Evolutionary conservation across 176 grass and related monocot genomes (phyloP).

Genomic region (Calamus simplicifolius): DNA sequence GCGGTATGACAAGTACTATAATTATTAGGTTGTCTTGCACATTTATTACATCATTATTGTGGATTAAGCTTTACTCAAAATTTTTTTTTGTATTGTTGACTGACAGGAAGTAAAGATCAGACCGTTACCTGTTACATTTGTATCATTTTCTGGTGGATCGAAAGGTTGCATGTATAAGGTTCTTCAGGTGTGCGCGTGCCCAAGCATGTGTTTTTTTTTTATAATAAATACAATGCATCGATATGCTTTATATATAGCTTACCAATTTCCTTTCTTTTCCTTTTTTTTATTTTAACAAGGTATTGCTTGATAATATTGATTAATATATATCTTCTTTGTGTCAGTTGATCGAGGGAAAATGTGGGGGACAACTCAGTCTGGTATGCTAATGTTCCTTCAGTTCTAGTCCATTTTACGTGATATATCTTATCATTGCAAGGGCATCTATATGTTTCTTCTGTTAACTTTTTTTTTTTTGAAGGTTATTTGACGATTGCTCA

Average conservation of each 20-base stretch:
- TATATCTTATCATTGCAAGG: neutral
- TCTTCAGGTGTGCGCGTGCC: constrained; percentile 44
- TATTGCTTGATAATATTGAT: neutral
- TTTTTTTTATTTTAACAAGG: constrained; percentile 13
- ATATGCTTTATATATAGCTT: neutral
- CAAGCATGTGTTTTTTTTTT: neutral
- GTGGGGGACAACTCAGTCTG: constrained; percentile 45
- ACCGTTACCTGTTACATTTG: constrained; percentile 60
- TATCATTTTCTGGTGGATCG: constrained; percentile 76
- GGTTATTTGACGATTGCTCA: too few species aligned
- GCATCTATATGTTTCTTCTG: too few species aligned
- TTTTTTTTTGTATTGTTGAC: neutral
- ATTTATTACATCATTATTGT: neutral
- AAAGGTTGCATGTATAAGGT: constrained; percentile 97
- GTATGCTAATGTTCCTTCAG: constrained; percentile 29
- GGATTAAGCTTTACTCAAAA: neutral
- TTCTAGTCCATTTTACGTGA: neutral
- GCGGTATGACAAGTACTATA: too few species aligned
- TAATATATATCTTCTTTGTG: constrained; percentile 9
- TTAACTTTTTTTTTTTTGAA: too few species aligned
- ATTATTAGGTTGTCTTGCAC: neutral
- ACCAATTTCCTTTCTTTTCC: neutral
- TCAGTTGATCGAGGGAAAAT: constrained; percentile 48
- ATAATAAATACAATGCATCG: neutral
- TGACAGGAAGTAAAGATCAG: constrained; percentile 65